These are phyloP conservation scores for Acer saccharum DNA, from an alignment of 345 rosid genomes.

Conservation along the genomic window DNA sequence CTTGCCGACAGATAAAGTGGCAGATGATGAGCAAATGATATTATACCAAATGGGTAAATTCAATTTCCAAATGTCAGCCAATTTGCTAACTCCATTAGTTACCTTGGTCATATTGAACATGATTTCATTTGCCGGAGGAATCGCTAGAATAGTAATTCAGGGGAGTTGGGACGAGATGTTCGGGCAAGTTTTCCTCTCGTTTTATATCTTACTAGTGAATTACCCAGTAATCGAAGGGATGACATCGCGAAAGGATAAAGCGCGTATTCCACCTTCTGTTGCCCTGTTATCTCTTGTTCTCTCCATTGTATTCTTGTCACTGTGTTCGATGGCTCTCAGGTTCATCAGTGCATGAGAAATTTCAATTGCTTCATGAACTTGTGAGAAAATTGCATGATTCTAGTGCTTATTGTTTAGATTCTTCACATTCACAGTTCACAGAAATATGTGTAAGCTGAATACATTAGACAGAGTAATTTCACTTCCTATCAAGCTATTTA, in stretches of 20 bases:
- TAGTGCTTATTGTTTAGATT: neutral
- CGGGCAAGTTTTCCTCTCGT: slow-evolving; percentile 25
- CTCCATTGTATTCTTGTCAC: neutral
- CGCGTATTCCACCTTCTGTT: slow-evolving; percentile 18
- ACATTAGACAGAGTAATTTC: neutral
- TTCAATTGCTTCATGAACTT: too few species aligned
- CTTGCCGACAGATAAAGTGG: slow-evolving; percentile 21
- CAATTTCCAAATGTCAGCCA: slow-evolving; percentile 23
- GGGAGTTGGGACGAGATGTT: slow-evolving; percentile 17
- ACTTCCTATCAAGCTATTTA: neutral
- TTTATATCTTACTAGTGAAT: slow-evolving; percentile 25
- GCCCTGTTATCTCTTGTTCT: neutral
- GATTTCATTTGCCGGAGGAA: slow-evolving; percentile 14
- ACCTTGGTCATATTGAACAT: slow-evolving; percentile 4
- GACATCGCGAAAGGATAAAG: slow-evolving; percentile 26
- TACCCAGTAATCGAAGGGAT: slow-evolving; percentile 34
- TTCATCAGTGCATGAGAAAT: neutral
- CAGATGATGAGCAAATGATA: neutral
- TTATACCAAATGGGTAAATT: slow-evolving; percentile 27
- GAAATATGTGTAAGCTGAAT: too few species aligned
- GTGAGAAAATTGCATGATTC: neutral
- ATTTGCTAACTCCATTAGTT: slow-evolving; percentile 23
- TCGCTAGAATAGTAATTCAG: slow-evolving; percentile 2
- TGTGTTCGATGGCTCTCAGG: slow-evolving; percentile 14
- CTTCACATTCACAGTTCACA: neutral